These are phyloP conservation scores for Sindora glabra DNA, from an alignment of 306 rosid genomes.

Conservation along the genomic window DNA sequence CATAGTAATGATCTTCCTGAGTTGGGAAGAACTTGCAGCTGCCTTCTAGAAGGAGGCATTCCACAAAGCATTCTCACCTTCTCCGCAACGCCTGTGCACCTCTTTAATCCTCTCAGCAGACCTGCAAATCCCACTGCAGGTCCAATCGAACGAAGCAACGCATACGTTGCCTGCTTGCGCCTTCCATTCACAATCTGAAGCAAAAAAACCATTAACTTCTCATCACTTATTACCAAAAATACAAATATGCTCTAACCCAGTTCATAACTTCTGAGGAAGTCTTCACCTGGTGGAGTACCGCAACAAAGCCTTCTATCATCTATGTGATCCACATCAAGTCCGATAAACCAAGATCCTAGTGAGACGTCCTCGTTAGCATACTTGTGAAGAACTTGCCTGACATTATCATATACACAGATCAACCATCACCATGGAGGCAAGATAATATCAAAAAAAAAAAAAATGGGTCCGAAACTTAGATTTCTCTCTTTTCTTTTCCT, in stretches of 20 bases:
- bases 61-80: conserved; percentile 89
- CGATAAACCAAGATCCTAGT: conserved; percentile 94
- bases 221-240: too few relatives aligned
- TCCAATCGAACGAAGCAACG: conserved; percentile 97
- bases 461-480: too few relatives aligned
- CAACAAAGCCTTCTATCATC: conserved; percentile 93
- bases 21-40: conserved; percentile 73
- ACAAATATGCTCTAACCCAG: too few relatives aligned
- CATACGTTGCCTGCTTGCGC: conserved; percentile 98
- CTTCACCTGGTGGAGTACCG: conserved; percentile 93
- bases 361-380: conserved; percentile 98
- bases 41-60: conserved; percentile 79
- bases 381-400: conserved; percentile 91
- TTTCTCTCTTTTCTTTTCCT: too few relatives aligned
- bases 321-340: conserved; percentile 85
- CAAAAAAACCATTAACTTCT: background rate
- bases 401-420: conserved; percentile 8
- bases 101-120: conserved; percentile 96
- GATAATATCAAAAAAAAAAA: too few relatives aligned
- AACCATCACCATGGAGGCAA: too few relatives aligned
- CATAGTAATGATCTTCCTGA: conserved; percentile 47
- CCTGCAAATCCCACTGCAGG: conserved; percentile 92
- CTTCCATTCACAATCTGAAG: conserved; percentile 98
- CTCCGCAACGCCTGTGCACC: conserved; percentile 92
- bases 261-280: background rate